Conservation (phyloP, 345 rosid genomes). For the Combretum micranthum region DNA sequence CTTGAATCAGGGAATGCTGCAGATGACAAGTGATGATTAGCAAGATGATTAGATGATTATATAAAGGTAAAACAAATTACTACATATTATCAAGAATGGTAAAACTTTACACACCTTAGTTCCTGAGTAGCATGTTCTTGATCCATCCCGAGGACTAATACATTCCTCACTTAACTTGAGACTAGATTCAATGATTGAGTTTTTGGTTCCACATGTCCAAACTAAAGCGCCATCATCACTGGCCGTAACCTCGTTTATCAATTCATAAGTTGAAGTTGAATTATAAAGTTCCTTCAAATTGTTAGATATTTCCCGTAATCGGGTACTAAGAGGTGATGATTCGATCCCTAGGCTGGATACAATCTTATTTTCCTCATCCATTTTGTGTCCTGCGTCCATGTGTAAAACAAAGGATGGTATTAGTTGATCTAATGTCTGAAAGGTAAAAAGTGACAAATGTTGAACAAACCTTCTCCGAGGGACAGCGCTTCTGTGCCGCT, state of each 20-base stretch:
- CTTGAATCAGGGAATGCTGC: conserved; percentile 55
- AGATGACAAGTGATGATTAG: conserved; percentile 2
- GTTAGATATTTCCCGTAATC: conserved; percentile 46
- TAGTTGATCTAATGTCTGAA: not conserved
- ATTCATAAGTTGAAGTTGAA: conserved; percentile 21
- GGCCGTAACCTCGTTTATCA: conserved; percentile 17
- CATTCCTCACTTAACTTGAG: conserved; percentile 8
- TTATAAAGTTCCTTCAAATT: conserved; percentile 40
- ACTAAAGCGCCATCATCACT: conserved; percentile 8
- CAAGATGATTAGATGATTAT: not conserved
- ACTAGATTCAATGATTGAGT: conserved; percentile 27
- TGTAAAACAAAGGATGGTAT: not conserved
- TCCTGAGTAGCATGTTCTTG: conserved; percentile 32
- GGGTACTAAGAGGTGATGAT: conserved; percentile 52
- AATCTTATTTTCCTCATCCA: conserved; percentile 42
- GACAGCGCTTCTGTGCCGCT: conserved; percentile 13
- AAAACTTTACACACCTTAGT: conserved; percentile 36
- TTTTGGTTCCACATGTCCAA: conserved; percentile 28
- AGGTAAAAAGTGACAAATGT: not conserved
- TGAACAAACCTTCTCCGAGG: conserved; percentile 26
- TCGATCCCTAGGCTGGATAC: conserved; percentile 17
- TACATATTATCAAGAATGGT: not conserved
- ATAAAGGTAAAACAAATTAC: not conserved
- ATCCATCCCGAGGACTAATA: conserved; percentile 43
- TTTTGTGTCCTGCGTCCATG: conserved; percentile 5